Evolutionary conservation across 495 filamentous ascomycete species (phyloP).

Genomic region (Neurospora sublineolata): DNA sequence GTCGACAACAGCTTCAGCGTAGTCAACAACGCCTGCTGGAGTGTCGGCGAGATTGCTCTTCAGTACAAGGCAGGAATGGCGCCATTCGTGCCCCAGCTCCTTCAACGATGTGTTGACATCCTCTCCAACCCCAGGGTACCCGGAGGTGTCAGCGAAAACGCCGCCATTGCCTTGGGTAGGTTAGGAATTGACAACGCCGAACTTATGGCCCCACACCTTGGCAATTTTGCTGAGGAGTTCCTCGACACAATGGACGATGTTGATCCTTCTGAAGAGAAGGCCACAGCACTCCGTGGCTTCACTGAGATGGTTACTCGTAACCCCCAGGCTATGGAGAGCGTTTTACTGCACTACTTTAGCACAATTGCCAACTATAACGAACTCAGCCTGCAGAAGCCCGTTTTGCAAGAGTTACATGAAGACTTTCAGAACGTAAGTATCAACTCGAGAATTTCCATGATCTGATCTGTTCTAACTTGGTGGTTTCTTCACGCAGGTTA

Average conservation of each 20-base stretch:
- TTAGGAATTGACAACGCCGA: slow-evolving; percentile 74
- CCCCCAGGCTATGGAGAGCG: slow-evolving; percentile 82
- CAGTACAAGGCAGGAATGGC: slow-evolving; percentile 59
- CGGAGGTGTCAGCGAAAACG: slow-evolving; percentile 87
- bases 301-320: slow-evolving; percentile 73
- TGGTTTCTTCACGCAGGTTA: slow-evolving; percentile 39
- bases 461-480: neutral
- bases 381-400: slow-evolving; percentile 31
- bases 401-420: slow-evolving; percentile 35
- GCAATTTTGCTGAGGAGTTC: slow-evolving; percentile 69
- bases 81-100: slow-evolving; percentile 65
- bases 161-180: slow-evolving; percentile 83
- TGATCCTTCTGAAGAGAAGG: slow-evolving; percentile 87
- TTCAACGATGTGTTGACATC: slow-evolving; percentile 64
- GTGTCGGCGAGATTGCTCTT: slow-evolving; percentile 85
- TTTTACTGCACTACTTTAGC: slow-evolving; percentile 70
- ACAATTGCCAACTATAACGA: slow-evolving; percentile 70
- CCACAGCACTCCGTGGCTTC: slow-evolving; percentile 84
- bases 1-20: slow-evolving; percentile 73
- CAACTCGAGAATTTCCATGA: neutral
- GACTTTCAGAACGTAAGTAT: slow-evolving; percentile 34
- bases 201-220: slow-evolving; percentile 68
- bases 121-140: slow-evolving; percentile 74
- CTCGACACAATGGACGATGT: slow-evolving; percentile 72
- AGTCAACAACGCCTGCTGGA: slow-evolving; percentile 98